These are phyloP conservation scores for Scutellaria barbata DNA, from an alignment of 257 asterid species.

Conservation along the genomic window DNA sequence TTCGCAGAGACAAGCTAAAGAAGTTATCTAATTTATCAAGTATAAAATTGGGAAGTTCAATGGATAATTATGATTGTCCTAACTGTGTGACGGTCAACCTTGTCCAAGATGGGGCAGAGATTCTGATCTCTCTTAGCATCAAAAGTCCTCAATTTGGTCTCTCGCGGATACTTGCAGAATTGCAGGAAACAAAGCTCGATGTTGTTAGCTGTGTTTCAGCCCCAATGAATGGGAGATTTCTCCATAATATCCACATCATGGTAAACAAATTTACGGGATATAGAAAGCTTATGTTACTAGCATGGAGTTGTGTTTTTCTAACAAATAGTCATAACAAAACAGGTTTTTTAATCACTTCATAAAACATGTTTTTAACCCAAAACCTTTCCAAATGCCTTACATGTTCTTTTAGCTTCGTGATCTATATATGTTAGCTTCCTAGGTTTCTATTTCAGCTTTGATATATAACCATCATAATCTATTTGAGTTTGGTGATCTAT, in stretches of 20 bases:
- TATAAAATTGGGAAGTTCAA: neutral
- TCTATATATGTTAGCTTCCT: too few relatives aligned
- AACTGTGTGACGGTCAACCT: slow-evolving; percentile 38
- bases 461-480: too few relatives aligned
- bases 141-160: slow-evolving; percentile 35
- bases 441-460: too few relatives aligned
- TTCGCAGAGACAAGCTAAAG: slow-evolving; percentile 41
- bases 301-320: too few relatives aligned
- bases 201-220: slow-evolving; percentile 57
- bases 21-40: neutral
- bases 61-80: neutral
- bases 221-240: slow-evolving; percentile 33
- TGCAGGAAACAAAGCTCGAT: slow-evolving; percentile 41
- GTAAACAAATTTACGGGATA: slow-evolving; percentile 31
- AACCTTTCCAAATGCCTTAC: too few relatives aligned
- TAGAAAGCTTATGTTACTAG: too few relatives aligned
- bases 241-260: slow-evolving; percentile 56
- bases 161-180: slow-evolving; percentile 43
- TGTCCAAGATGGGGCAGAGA: slow-evolving; percentile 46
- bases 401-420: too few relatives aligned
- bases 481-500: too few relatives aligned
- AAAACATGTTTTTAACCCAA: too few relatives aligned
- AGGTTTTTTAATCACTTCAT: too few relatives aligned
- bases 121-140: slow-evolving; percentile 39
- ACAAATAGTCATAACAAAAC: too few relatives aligned